A percentile compares a stretch with the other conserved stretches of the same genome.
These are phyloP conservation scores for Neurospora sp. DNA, from an alignment of 495 filamentous ascomycete genomes.

Conservation along the genomic window DNA sequence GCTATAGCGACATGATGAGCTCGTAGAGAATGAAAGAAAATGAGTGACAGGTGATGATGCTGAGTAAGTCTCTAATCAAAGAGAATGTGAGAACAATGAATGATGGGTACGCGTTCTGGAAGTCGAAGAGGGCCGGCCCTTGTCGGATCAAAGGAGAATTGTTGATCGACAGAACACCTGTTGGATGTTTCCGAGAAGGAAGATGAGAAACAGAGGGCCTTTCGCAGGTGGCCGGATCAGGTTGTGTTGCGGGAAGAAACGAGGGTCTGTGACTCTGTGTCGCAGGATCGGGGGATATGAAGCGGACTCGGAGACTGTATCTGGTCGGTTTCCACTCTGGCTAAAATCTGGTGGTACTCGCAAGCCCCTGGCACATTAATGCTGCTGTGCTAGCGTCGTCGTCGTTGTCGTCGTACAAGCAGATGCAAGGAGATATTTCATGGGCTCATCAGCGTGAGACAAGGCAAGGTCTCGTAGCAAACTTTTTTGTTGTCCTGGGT, in stretches of 20 bases:
- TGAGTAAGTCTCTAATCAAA: neutral
- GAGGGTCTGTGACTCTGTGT: constrained; percentile 14
- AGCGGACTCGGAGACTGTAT: constrained; percentile 5
- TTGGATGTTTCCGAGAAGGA: constrained; percentile 12
- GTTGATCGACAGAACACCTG: constrained; percentile 22
- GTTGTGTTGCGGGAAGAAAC: neutral
- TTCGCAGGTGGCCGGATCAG: neutral
- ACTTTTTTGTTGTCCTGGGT: neutral
- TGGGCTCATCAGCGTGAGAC: neutral
- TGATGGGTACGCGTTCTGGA: constrained; percentile 5
- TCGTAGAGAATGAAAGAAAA: neutral
- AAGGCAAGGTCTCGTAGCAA: neutral
- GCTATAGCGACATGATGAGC: constrained; percentile 21
- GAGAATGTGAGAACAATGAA: neutral
- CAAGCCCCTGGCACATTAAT: constrained; percentile 14
- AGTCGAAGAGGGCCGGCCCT: constrained; percentile 24
- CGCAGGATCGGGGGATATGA: constrained; percentile 21
- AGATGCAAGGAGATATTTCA: neutral
- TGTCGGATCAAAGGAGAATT: constrained; percentile 5
- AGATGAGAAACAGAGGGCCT: constrained; percentile 9
- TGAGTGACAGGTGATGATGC: constrained; percentile 1
- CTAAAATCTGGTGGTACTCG: constrained; percentile 10
- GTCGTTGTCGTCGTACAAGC: neutral
- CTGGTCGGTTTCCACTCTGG: constrained; percentile 1
- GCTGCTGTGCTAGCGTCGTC: constrained; percentile 2